Evolutionary conservation across 2,329 filamentous ascomycete species (phyloP), one percentile per base, ranked within the genome.

Genomic region (Sarocladium brachiariae): DNA sequence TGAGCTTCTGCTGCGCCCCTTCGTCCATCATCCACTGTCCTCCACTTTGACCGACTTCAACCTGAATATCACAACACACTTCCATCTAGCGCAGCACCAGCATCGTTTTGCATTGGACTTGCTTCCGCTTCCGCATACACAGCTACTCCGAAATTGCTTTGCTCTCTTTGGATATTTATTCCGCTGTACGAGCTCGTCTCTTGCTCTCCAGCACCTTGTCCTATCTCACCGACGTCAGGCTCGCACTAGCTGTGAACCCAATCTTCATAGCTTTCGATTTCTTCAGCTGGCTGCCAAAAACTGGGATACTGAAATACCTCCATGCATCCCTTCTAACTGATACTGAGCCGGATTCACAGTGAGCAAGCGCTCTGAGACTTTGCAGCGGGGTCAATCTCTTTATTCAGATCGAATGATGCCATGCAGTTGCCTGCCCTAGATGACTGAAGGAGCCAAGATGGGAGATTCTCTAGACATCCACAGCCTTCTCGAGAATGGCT

Each of bases 401-500:
- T 25, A 5, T 11, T 11, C 18, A 9, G 19, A 8, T 16, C 33
- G 7, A 24, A 24, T 49, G 30, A n/a, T 35, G 46, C 46, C 9
- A 49, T 49, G 46, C 30, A 31, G 43, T 13, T 33, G 27, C 27
- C 14, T 47, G 43, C 18, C 43, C 24, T 33, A 16, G 27, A 31
- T 8, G 24, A 39, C 33, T 47, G 39, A 52, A 57, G 52, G 53
- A 52, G 51, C 63, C 70, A 49, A 56, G 45, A 76, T 75, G 73
- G 68, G 65, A 51, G 69, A 71, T 51, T 63, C 63, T 51, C 58
- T 69, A 50, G 68, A 75, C 55, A 70, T 77, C 34, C 65, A 75
- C 38, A 67, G 68, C 54, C 63, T 76, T 54, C 67, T 79, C 33
- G 63, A 71, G 56, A 74, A 72, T 56, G 76, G 76, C 50, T 75